These are phyloP conservation scores for Trichoderma sp. DNA, from an alignment of 2,329 filamentous ascomycete species.

Conservation along the genomic window DNA sequence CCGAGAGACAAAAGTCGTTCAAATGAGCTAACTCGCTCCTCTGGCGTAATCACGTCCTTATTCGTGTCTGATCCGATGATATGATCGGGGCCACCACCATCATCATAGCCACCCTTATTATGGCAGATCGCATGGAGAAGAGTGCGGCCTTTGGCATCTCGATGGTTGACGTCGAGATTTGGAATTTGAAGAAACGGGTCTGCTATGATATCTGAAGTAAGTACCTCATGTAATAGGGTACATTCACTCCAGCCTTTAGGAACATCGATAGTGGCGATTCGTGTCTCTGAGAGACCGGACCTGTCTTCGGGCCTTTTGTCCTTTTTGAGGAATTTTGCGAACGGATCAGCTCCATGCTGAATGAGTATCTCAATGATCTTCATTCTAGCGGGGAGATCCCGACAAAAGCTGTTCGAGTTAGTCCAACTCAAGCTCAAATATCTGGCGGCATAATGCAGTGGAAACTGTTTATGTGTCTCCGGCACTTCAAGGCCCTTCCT, in stretches of 20 bases:
- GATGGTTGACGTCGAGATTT: slow-evolving; percentile 26
- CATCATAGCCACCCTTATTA: slow-evolving; percentile 3
- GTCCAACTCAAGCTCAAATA: not conserved
- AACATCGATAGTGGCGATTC: not conserved
- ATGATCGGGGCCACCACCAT: slow-evolving; percentile 20
- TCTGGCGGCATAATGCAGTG: slow-evolving; percentile 20
- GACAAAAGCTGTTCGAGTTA: not conserved
- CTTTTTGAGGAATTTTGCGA: slow-evolving; percentile 20
- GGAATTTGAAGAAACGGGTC: slow-evolving; percentile 25
- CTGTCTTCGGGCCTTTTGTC: not conserved
- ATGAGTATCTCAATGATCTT: slow-evolving; percentile 25
- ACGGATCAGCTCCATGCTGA: slow-evolving; percentile 29
- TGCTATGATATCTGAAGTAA: slow-evolving; percentile 15
- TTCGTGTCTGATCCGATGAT: not conserved
- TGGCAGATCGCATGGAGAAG: slow-evolving; percentile 29
- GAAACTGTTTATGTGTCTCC: slow-evolving; percentile 8
- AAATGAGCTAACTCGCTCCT: slow-evolving; percentile 20
- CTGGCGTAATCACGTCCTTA: not conserved
- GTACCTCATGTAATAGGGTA: slow-evolving; percentile 27
- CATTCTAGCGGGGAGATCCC: not conserved
- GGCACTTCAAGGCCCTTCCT: not conserved
- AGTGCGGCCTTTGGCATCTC: slow-evolving; percentile 28
- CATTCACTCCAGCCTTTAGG: slow-evolving; percentile 16
- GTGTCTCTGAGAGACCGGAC: too few relatives aligned
- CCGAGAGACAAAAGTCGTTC: slow-evolving; percentile 26